Evolutionary conservation across 768 basidiomycete genomes (phyloP).

Genomic region (Phlegmacium glaucopus): DNA sequence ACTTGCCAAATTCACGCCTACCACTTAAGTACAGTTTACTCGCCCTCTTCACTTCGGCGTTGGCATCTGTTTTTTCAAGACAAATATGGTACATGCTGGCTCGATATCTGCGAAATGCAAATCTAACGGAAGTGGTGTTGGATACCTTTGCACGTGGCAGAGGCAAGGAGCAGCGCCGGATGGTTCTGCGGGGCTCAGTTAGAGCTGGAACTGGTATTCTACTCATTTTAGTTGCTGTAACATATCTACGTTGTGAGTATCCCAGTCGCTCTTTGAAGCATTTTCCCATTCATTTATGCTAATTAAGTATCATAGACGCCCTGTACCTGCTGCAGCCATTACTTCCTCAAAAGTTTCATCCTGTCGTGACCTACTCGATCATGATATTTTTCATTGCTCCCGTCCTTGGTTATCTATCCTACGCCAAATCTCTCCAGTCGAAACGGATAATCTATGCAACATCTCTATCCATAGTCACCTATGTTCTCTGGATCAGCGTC

Average conservation of each 20-base stretch:
- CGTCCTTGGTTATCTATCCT: conserved; percentile 46
- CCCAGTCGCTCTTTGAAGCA: background rate
- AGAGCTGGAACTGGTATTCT: conserved; percentile 41
- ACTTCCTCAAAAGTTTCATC: conserved; percentile 29
- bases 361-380: conserved; percentile 33
- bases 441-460: conserved; percentile 54
- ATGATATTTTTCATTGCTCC: conserved; percentile 40
- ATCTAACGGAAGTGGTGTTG: conserved; percentile 63
- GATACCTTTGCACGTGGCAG: conserved; percentile 56
- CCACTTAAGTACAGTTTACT: conserved; percentile 50
- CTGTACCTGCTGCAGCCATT: conserved; percentile 49
- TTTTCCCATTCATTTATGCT: background rate
- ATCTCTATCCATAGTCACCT: conserved; percentile 56
- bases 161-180: conserved; percentile 46
- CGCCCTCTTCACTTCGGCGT: conserved; percentile 49
- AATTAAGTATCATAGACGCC: conserved; percentile 38
- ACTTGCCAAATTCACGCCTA: conserved; percentile 45
- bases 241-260: conserved; percentile 66
- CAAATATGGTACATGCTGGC: conserved; percentile 80
- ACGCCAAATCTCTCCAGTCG: conserved; percentile 52
- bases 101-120: conserved; percentile 61
- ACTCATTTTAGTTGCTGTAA: conserved; percentile 48
- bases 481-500: conserved; percentile 57
- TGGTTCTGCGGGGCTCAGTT: conserved; percentile 40
- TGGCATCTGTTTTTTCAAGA: conserved; percentile 55